Conservation (phyloP, 768 basidiomycete species). For the Lanmaoa rubissima region DNA sequence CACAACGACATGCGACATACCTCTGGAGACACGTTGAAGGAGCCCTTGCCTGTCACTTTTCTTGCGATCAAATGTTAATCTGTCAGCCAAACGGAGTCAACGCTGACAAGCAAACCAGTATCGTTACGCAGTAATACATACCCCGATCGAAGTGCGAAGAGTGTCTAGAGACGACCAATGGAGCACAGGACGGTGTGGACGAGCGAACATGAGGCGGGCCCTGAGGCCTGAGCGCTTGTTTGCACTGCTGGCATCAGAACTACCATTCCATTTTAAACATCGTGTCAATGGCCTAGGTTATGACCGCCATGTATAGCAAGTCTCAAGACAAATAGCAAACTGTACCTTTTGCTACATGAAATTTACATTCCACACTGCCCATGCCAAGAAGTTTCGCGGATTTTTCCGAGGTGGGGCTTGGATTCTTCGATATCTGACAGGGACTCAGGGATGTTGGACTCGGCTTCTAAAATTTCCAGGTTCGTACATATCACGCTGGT, state of each 20-base stretch:
- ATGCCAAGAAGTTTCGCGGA: no score
- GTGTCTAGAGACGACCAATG: background rate
- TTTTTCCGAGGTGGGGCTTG: no score
- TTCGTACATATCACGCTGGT: no score
- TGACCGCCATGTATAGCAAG: background rate
- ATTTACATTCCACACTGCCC: no score
- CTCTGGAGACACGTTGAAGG: background rate
- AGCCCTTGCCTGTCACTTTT: background rate
- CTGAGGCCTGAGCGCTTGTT: slow-evolving; percentile 2
- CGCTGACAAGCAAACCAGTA: background rate
- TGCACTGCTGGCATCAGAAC: background rate
- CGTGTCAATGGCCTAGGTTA: background rate
- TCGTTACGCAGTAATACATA: background rate
- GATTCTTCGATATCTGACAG: no score
- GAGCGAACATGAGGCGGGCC: slow-evolving; percentile 2
- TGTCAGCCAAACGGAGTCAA: background rate
- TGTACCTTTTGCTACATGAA: background rate
- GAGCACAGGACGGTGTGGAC: no score
- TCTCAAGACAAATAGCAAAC: background rate
- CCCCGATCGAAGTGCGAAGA: background rate
- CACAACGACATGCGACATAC: slow-evolving; percentile 1
- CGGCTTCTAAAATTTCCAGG: no score
- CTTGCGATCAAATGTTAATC: background rate
- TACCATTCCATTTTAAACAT: background rate
- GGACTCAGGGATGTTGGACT: no score